phyloP scores from a whole-genome alignment of 2,329 filamentous ascomycete genomes.

The Cladophialophora psammophila region DNA sequence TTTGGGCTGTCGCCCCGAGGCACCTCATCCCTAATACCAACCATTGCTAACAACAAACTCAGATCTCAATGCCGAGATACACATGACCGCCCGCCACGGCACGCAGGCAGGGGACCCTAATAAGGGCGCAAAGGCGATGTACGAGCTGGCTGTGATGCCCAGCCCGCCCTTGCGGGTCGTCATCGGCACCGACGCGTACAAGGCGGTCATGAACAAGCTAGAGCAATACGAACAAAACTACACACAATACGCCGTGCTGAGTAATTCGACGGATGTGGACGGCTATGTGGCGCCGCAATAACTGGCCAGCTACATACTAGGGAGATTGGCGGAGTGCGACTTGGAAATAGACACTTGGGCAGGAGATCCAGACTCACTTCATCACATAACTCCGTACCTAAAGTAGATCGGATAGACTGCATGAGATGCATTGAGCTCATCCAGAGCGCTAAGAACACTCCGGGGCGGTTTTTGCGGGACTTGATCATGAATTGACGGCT shows the following conservation, averaged over 20 bases:
- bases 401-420: no score
- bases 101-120: constrained; percentile 44
- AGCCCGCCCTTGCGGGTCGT: constrained; percentile 37
- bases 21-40: neutral
- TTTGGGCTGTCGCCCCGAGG: neutral
- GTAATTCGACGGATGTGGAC: constrained; percentile 39
- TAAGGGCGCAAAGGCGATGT: constrained; percentile 45
- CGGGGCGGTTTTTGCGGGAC: no score
- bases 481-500: neutral
- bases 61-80: constrained; percentile 38
- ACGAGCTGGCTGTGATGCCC: constrained; percentile 42
- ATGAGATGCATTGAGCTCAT: no score
- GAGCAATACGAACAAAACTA: constrained; percentile 39
- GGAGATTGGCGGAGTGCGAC: no score
- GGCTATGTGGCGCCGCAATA: constrained; percentile 10
- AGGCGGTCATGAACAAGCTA: constrained; percentile 38
- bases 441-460: no score
- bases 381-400: no score
- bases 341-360: no score
- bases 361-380: no score
- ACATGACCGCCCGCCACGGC: constrained; percentile 40
- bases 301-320: neutral
- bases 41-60: neutral
- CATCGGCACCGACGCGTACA: constrained; percentile 39
- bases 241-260: constrained; percentile 35